A percentile compares a stretch with the other conserved stretches of the same genome.
phyloP scores from a whole-genome alignment of 2,329 filamentous ascomycete genomes.

The Arthrinium phaeospermum region DNA sequence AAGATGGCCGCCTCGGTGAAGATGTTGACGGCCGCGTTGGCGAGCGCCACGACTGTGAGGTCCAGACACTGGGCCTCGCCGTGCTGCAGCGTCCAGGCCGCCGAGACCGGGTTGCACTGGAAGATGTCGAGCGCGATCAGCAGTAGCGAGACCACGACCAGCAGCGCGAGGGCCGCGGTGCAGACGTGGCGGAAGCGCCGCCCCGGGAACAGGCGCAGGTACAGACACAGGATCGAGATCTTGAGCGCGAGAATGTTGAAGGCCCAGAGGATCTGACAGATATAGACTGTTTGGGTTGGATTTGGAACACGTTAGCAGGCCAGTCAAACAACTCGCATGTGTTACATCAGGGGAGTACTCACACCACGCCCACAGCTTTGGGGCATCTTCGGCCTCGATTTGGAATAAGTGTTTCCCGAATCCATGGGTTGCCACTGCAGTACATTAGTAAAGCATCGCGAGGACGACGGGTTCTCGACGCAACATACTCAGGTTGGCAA shows the following conservation, averaged over 20 bases:
- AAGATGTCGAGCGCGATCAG: conserved; percentile 16
- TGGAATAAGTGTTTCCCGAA: conserved; percentile 18
- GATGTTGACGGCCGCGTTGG: conserved; percentile 19
- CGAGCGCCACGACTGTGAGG: background rate
- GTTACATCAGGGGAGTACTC: background rate
- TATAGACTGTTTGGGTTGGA: background rate
- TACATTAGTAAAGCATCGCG: background rate
- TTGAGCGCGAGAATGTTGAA: conserved; percentile 19
- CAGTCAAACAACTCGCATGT: background rate
- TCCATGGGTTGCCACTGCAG: conserved; percentile 10
- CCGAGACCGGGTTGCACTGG: conserved; percentile 16
- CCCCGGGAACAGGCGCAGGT: conserved; percentile 14
- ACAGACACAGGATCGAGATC: conserved; percentile 19
- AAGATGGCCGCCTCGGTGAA: conserved; percentile 14
- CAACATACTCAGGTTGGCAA: conserved; percentile 14
- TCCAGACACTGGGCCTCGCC: conserved; percentile 17
- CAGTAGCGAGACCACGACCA: background rate
- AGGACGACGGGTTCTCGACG: background rate
- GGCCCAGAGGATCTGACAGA: conserved; percentile 19
- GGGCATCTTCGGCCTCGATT: conserved; percentile 13
- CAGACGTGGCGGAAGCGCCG: background rate
- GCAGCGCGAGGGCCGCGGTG: background rate
- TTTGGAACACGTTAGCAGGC: background rate
- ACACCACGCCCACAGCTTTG: conserved; percentile 19
- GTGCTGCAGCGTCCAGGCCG: conserved; percentile 19